Conservation (phyloP, 306 rosid genomes). For the Ormosia semicastrata region DNA sequence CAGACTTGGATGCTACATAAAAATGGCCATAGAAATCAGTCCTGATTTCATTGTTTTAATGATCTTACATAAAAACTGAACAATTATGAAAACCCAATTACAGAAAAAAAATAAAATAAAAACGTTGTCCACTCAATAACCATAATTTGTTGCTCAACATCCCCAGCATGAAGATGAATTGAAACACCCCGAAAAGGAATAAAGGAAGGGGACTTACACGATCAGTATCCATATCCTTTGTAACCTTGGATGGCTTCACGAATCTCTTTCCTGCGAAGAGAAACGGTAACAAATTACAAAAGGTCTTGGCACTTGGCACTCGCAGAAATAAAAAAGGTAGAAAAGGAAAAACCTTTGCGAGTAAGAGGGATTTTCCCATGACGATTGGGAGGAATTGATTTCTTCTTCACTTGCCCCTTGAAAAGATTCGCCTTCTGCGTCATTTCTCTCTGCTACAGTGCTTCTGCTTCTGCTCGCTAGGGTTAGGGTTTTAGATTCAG, state of each 20-base stretch:
- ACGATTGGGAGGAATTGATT: slow-evolving; percentile 69
- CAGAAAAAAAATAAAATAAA: no score
- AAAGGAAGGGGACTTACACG: slow-evolving; percentile 47
- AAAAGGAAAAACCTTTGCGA: slow-evolving; percentile 55
- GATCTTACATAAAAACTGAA: not conserved
- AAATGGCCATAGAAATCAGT: not conserved
- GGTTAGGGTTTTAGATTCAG: not conserved
- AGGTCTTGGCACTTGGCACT: no score
- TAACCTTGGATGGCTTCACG: slow-evolving; percentile 66
- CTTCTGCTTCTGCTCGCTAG: not conserved
- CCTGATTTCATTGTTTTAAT: not conserved
- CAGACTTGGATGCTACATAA: not conserved
- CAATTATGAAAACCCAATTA: not conserved
- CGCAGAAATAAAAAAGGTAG: not conserved
- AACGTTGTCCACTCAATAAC: not conserved
- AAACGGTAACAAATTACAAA: not conserved
- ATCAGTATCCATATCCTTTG: slow-evolving; percentile 83
- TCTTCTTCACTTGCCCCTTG: slow-evolving; percentile 80
- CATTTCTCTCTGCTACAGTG: slow-evolving; percentile 36
- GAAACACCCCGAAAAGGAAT: no score
- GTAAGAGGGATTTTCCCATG: slow-evolving; percentile 66
- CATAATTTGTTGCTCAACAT: not conserved
- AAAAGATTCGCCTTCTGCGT: slow-evolving; percentile 69
- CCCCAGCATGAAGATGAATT: no score
- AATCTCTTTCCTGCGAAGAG: slow-evolving; percentile 57